Evolutionary conservation across 2,329 filamentous ascomycete genomes (phyloP).

Genomic region (Talaromyces sp.): DNA sequence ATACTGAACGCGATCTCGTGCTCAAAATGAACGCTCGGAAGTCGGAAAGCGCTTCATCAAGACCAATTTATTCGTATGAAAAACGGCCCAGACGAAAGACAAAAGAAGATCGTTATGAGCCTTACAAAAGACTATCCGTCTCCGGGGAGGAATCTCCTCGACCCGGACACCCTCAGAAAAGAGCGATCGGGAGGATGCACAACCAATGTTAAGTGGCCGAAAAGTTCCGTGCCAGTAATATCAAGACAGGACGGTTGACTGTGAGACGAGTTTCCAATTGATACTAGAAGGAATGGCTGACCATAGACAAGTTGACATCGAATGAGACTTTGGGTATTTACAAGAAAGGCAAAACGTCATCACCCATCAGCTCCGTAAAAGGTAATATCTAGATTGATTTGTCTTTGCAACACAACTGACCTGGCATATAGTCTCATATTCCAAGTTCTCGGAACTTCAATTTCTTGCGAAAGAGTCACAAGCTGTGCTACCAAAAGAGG

Average conservation of each 20-base stretch:
- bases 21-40: background rate
- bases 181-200: slow-evolving; percentile 25
- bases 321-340: slow-evolving; percentile 32
- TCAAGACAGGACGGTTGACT: slow-evolving; percentile 53
- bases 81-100: slow-evolving; percentile 56
- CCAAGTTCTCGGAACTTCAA: slow-evolving; percentile 18
- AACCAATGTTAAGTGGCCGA: slow-evolving; percentile 46
- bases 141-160: background rate
- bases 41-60: background rate
- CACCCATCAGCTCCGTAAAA: slow-evolving; percentile 25
- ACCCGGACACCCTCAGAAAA: slow-evolving; percentile 19
- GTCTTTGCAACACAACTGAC: background rate
- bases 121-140: slow-evolving; percentile 22
- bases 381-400: slow-evolving; percentile 17
- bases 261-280: slow-evolving; percentile 33
- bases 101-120: slow-evolving; percentile 54
- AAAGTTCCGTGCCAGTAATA: slow-evolving; percentile 54
- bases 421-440: slow-evolving; percentile 5
- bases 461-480: slow-evolving; percentile 15
- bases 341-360: slow-evolving; percentile 35
- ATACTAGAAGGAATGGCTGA: background rate
- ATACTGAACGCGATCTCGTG: background rate
- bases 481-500: background rate
- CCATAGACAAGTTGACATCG: slow-evolving; percentile 25
- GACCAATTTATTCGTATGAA: slow-evolving; percentile 37